Conservation (phyloP, 192 early-diverging fungal species). For the Coemansia sp. region DNA sequence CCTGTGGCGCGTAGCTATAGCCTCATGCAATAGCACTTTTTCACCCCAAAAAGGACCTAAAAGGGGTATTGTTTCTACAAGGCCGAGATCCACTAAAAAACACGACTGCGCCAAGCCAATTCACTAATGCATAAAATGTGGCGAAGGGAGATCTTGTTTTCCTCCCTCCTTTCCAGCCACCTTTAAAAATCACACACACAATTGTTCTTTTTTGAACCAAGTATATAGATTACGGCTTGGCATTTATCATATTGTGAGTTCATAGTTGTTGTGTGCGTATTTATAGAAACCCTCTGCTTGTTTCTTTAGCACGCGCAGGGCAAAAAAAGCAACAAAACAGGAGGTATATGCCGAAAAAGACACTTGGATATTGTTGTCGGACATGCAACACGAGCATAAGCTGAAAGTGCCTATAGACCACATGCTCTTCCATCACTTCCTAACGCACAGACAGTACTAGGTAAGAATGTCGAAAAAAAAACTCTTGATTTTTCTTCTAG, state of each 20-base stretch:
- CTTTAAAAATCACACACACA: not conserved
- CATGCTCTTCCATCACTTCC: not conserved
- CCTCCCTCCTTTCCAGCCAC: not conserved
- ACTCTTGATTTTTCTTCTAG: not conserved
- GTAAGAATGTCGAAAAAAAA: not conserved
- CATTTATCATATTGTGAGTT: not conserved
- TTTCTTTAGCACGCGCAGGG: not conserved
- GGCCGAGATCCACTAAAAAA: not conserved
- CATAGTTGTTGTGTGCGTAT: not conserved
- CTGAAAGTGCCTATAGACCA: too few relatives aligned
- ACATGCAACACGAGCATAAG: not conserved
- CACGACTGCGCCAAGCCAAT: not conserved
- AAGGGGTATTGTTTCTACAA: not conserved
- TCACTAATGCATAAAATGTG: not conserved
- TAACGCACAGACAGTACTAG: not conserved
- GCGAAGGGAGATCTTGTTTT: not conserved
- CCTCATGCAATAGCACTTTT: not conserved
- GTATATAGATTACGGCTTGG: not conserved
- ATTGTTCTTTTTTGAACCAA: too few relatives aligned
- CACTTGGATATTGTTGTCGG: not conserved
- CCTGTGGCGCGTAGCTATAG: not conserved
- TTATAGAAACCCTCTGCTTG: not conserved
- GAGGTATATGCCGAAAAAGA: not conserved
- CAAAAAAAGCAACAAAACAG: too few relatives aligned
- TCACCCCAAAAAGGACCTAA: not conserved